Evolutionary conservation across 306 rosid species (phyloP).

Genomic region (Geum urbanum): DNA sequence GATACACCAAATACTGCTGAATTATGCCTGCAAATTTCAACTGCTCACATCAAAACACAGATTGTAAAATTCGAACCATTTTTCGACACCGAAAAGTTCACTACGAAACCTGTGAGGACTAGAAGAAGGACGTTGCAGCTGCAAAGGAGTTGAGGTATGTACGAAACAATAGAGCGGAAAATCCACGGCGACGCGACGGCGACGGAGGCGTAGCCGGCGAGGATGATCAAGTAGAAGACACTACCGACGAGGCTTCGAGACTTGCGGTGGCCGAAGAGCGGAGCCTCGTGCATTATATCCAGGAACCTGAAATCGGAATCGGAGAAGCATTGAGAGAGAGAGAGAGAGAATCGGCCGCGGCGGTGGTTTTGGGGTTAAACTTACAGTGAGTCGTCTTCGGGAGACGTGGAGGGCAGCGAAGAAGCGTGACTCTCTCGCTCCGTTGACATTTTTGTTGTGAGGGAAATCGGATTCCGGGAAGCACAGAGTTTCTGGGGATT

Average conservation of each 20-base stretch:
- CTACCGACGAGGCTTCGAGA: constrained; percentile 76
- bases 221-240: constrained; percentile 60
- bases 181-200: constrained; percentile 77
- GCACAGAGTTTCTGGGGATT: background rate
- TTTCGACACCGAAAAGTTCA: too few relatives aligned
- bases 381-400: constrained; percentile 36
- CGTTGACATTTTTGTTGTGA: constrained; percentile 26
- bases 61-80: background rate
- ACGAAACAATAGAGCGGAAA: constrained; percentile 41
- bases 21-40: constrained; percentile 57
- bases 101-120: constrained; percentile 60
- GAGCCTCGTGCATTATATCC: constrained; percentile 94
- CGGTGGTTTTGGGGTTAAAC: background rate
- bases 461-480: background rate
- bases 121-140: constrained; percentile 79
- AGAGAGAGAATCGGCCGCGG: background rate
- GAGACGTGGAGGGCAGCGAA: constrained; percentile 27
- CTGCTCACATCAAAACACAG: constrained; percentile 10
- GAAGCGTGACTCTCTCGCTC: constrained; percentile 27
- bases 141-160: constrained; percentile 63
- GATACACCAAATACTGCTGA: constrained; percentile 93
- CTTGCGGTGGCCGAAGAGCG: constrained; percentile 82
- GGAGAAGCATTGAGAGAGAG: background rate
- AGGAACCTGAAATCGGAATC: constrained; percentile 52
- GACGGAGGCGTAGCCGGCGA: constrained; percentile 62